Conservation (phyloP, 2,329 filamentous ascomycete species). For the Aspergillus alliaceus region DNA sequence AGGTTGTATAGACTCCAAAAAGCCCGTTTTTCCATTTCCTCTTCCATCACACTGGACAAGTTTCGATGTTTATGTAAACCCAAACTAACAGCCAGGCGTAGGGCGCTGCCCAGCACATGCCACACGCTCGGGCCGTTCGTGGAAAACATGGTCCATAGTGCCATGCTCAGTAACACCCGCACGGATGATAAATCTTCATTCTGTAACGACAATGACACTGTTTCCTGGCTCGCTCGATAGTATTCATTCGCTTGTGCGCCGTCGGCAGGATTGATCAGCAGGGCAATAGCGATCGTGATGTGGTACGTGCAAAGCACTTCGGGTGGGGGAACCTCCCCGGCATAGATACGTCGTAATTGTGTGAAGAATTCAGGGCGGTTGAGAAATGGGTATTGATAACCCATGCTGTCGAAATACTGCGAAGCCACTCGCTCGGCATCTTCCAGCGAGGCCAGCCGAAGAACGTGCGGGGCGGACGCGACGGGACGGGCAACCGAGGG, state of each 20-base stretch:
- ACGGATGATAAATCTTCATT: conserved; percentile 40
- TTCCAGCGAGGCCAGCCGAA: conserved; percentile 35
- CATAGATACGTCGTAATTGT: conserved; percentile 36
- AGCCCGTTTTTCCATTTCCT: conserved; percentile 43
- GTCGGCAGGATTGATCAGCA: conserved; percentile 36
- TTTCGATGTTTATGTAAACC: conserved; percentile 37
- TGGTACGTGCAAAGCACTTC: conserved; percentile 38
- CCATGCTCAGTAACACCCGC: conserved; percentile 37
- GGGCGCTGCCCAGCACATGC: conserved; percentile 39
- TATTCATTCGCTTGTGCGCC: conserved; percentile 33
- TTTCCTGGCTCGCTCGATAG: conserved; percentile 37
- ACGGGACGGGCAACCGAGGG: conserved; percentile 34
- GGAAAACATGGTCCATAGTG: conserved; percentile 40
- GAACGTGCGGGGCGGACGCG: conserved; percentile 30
- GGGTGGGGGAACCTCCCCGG: conserved; percentile 31
- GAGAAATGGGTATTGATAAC: conserved; percentile 41
- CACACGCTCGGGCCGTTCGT: conserved; percentile 40
- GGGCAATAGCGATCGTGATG: conserved; percentile 37
- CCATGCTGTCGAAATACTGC: conserved; percentile 41
- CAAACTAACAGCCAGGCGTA: conserved; percentile 39
- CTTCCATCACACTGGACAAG: conserved; percentile 29
- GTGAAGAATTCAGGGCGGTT: conserved; percentile 35
- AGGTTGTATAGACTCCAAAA: conserved; percentile 49
- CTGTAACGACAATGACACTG: conserved; percentile 33
- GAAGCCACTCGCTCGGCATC: conserved; percentile 34